Base-by-base conservation (phyloP, 176 grass and related monocot genomes). In the Bonia amplexicaulis region DNA sequence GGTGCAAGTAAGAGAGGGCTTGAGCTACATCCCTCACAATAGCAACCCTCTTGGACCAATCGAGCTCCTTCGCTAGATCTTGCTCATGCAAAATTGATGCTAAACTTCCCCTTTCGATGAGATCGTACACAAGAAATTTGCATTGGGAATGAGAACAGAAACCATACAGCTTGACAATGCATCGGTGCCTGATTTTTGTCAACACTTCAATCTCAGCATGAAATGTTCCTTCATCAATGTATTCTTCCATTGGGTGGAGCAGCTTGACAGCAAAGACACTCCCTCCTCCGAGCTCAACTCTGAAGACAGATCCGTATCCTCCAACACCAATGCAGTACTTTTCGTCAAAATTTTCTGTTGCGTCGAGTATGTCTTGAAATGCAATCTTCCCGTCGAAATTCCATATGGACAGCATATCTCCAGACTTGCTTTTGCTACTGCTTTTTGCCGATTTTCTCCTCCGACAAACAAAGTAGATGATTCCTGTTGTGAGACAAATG, bases 161-260 rank as follows among this genome's bases (percentile, higher is more conserved):
- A 0, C 88, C 88, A 27, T 87, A 33, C 5, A 91, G 11, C 41
- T 84, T 91, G 49, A 91, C 85, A 11, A 90, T 87, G 33, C 72
- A 84, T 4, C 81, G 69, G 15, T 87, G 85, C 2, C 76, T 73
- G 1, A 80, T 55, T 40, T 84, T 80, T 0, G 75, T 76, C 7
- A 87, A 1, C 15, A 87, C 69, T 35, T 87, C 12, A 4, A 84
- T 85, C 89, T 91, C 89, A 7, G 75, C 55, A 2, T 8, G 62
- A 42, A 42, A 42, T 9, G 41, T 42, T 42, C 7, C 7, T 42
- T 42, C 31, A 0, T 76, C 69, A 0, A 2, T 39, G 0, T 12
- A 23, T 19, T 72, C 79, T 39, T 90, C 79, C 11, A 37, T 7
- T 22, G 29, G 41, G 19, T 87, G 80, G 0, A 90, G 85, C 41